Evolutionary conservation across 176 grass and related monocot species (phyloP).

Genomic region (Rhynchospora breviuscula): DNA sequence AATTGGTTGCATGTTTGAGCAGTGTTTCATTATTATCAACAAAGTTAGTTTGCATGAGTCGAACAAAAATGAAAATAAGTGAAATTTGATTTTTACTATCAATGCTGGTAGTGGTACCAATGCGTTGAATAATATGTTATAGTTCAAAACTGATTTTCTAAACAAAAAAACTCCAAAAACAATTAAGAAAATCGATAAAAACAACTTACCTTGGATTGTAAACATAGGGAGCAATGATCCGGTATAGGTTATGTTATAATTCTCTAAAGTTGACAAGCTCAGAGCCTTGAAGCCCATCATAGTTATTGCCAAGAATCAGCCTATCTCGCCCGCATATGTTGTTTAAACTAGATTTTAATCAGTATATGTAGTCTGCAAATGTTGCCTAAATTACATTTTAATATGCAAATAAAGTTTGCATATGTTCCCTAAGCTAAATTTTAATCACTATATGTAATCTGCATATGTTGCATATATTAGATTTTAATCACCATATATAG

Average conservation of each 20-base stretch:
- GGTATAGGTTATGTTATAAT: slow-evolving; percentile 48
- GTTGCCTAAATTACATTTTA: neutral
- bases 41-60: slow-evolving; percentile 42
- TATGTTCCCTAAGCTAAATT: too few species aligned
- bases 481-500: too few species aligned
- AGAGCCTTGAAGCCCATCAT: slow-evolving; percentile 61
- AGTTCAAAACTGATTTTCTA: neutral
- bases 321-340: too few species aligned
- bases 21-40: slow-evolving; percentile 47
- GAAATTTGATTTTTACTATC: neutral
- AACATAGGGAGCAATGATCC: slow-evolving; percentile 53
- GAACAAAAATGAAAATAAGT: neutral
- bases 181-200: slow-evolving; percentile 3
- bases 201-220: slow-evolving; percentile 49
- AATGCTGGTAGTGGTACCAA: neutral
- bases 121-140: neutral
- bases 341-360: neutral
- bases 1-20: slow-evolving; percentile 40
- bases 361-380: too few species aligned
- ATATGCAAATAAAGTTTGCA: too few species aligned
- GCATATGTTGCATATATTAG: too few species aligned
- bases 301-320: slow-evolving; percentile 63
- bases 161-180: too few species aligned
- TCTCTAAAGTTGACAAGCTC: slow-evolving; percentile 47
- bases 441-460: too few species aligned